phyloP scores from a whole-genome alignment of 2,329 filamentous ascomycete species.

The Monilinia polystroma region DNA sequence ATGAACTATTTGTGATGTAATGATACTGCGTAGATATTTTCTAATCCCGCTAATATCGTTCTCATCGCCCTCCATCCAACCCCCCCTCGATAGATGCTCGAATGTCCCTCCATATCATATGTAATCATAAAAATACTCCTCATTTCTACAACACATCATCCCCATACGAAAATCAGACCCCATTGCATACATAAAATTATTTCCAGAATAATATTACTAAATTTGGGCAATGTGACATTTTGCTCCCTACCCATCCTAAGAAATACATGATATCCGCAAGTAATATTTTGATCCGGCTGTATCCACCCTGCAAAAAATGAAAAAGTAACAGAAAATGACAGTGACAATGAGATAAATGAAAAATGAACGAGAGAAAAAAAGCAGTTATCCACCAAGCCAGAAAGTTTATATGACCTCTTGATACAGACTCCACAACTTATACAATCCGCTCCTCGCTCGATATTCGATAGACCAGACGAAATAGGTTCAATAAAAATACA shows the following conservation, averaged over 20 bases:
- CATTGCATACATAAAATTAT: neutral
- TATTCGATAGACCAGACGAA: neutral
- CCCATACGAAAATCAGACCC: neutral
- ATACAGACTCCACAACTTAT: neutral
- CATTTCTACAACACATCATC: neutral
- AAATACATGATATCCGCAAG: slow-evolving; percentile 15
- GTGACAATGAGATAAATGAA: neutral
- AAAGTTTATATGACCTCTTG: too few relatives aligned
- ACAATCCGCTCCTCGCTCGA: too few relatives aligned
- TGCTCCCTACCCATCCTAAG: neutral
- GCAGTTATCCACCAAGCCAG: neutral
- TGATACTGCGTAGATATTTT: neutral
- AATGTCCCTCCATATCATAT: neutral
- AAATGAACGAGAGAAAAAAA: too few relatives aligned
- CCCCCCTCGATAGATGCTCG: neutral
- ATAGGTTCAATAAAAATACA: slow-evolving; percentile 2
- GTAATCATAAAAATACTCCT: neutral
- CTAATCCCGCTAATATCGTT: neutral
- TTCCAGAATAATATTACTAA: neutral
- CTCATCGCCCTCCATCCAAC: neutral
- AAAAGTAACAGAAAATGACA: neutral
- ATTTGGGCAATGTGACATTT: neutral
- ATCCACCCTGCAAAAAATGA: neutral
- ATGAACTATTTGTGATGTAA: neutral
- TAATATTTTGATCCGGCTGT: neutral